Conservation (phyloP, 2,329 filamentous ascomycete species). For the Didymella exigua region DNA sequence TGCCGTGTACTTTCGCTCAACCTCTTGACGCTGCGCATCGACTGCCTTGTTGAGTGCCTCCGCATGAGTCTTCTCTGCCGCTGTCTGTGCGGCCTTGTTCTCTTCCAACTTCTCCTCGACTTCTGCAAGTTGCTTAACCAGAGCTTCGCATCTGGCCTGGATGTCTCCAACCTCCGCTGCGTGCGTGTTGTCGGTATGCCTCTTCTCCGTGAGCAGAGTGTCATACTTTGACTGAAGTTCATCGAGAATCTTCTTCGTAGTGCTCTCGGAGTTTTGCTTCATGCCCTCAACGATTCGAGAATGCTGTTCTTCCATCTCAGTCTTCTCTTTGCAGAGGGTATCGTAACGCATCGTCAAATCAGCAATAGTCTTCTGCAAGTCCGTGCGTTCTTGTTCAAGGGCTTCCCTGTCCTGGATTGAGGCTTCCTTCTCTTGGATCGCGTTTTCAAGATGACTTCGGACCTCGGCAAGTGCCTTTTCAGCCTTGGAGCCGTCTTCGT, state of each 20-base stretch:
- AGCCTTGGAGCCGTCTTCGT: conserved; percentile 22
- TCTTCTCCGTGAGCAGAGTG: conserved; percentile 27
- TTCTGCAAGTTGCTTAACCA: conserved; percentile 29
- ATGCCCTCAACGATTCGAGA: conserved; percentile 35
- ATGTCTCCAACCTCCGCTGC: conserved; percentile 30
- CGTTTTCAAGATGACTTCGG: conserved; percentile 8
- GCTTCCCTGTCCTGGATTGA: conserved; percentile 25
- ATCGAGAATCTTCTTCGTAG: conserved; percentile 34
- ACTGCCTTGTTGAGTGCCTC: conserved; percentile 28
- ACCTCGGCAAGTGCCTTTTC: conserved; percentile 26
- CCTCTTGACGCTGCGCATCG: conserved; percentile 29
- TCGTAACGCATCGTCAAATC: conserved; percentile 41
- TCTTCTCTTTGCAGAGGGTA: conserved; percentile 38
- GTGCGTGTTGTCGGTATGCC: conserved; percentile 19
- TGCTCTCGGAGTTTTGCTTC: conserved; percentile 38
- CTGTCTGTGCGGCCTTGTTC: conserved; percentile 21
- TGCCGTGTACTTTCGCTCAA: conserved; percentile 39
- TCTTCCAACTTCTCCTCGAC: conserved; percentile 30
- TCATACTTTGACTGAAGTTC: conserved; percentile 38
- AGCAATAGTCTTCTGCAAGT: conserved; percentile 32
- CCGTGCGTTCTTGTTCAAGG: conserved; percentile 25
- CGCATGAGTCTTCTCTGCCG: conserved; percentile 28
- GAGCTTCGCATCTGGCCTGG: conserved; percentile 22
- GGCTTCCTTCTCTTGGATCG: conserved; percentile 19
- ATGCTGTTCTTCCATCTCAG: conserved; percentile 38